Evolutionary conservation across 2,329 filamentous ascomycete genomes (phyloP).

Genomic region (Onygena corvina): DNA sequence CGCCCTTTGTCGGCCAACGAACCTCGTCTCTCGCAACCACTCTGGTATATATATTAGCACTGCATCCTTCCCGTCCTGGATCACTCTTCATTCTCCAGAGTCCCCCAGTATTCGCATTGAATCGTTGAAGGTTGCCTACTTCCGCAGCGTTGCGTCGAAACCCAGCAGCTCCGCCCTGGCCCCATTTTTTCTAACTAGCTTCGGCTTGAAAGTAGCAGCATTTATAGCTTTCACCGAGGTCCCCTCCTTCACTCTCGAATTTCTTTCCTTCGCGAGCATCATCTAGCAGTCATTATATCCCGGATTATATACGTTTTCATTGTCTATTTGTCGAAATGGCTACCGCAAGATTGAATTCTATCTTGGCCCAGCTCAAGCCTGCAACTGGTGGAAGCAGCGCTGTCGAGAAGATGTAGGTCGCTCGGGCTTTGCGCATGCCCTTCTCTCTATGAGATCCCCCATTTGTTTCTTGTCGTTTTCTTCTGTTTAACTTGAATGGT

Average conservation of each 20-base stretch:
- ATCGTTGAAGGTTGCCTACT: no score
- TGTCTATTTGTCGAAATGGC: constrained; percentile 13
- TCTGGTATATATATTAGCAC: background rate
- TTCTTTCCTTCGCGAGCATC: constrained; percentile 1
- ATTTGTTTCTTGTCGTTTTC: background rate
- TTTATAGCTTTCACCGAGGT: constrained; percentile 6
- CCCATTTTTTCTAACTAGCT: background rate
- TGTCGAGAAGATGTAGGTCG: constrained; percentile 15
- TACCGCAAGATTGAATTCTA: constrained; percentile 15
- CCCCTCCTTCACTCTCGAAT: background rate
- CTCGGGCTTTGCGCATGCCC: background rate
- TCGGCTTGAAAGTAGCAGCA: constrained; percentile 2
- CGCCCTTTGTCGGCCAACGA: background rate
- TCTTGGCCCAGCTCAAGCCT: constrained; percentile 17
- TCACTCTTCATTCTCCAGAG: no score
- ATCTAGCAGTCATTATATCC: no score
- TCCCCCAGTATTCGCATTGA: no score
- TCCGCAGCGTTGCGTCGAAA: background rate
- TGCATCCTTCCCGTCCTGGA: no score
- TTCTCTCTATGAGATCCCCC: background rate
- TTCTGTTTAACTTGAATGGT: background rate
- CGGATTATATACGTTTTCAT: background rate
- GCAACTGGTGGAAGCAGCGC: constrained; percentile 14
- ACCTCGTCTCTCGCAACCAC: background rate
- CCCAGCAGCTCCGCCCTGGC: background rate